Evolutionary conservation across 495 filamentous ascomycete species (phyloP).

Genomic region (Tuber melanosporum): DNA sequence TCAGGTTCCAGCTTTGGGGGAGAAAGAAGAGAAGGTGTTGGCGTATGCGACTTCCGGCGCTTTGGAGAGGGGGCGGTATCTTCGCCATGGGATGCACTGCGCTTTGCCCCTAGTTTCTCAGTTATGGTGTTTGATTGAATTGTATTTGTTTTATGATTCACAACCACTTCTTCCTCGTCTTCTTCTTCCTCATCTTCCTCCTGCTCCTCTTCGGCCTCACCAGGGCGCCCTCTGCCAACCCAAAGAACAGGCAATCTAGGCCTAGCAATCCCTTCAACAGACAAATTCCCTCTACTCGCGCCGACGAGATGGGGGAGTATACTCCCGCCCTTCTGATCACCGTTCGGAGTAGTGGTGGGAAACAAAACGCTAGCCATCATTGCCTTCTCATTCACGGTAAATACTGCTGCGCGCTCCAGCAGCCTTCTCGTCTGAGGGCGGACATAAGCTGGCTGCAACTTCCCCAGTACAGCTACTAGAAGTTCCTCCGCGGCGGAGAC

Average conservation of each 20-base stretch:
- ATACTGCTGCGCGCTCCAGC: constrained; percentile 36
- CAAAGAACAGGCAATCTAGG: constrained; percentile 39
- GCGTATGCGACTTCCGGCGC: neutral
- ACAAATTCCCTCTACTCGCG: constrained; percentile 8
- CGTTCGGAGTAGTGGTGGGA: constrained; percentile 9
- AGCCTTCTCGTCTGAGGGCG: constrained; percentile 32
- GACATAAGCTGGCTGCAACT: constrained; percentile 21
- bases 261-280: constrained; percentile 33
- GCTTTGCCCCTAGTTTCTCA: constrained; percentile 11
- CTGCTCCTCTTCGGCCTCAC: constrained; percentile 4
- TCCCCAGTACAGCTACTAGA: constrained; percentile 24
- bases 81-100: constrained; percentile 14
- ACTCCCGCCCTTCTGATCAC: constrained; percentile 15
- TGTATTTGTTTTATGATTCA: neutral
- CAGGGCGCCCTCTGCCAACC: constrained; percentile 17
- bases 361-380: constrained; percentile 40
- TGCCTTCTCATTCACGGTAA: constrained; percentile 34
- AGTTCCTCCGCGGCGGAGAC: constrained; percentile 20
- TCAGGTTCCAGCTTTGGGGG: neutral
- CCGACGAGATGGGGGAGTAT: constrained; percentile 37
- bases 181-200: constrained; percentile 5
- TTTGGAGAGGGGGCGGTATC: constrained; percentile 3
- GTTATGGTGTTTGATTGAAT: neutral
- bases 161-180: neutral
- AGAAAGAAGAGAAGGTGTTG: neutral